Evolutionary conservation across 2,329 filamentous ascomycete species (phyloP).

Genomic region (Grosmannia clavigera): DNA sequence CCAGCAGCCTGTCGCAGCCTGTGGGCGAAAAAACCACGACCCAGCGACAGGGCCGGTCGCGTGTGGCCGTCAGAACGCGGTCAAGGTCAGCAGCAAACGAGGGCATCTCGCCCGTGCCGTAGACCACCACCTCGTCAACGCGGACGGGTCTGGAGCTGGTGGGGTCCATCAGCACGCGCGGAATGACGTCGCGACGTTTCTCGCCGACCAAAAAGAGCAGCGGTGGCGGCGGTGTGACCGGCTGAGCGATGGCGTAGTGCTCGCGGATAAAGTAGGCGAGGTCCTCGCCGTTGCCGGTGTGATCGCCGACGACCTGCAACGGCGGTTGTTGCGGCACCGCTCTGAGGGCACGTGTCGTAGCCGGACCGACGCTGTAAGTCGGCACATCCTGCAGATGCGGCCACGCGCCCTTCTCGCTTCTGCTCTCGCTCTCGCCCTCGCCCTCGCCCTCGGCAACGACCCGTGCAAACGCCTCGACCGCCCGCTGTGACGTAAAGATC

Average conservation of each 20-base stretch:
- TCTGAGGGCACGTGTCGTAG: slow-evolving; percentile 62
- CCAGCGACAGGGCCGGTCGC: slow-evolving; percentile 41
- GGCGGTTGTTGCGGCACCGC: slow-evolving; percentile 37
- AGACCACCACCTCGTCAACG: slow-evolving; percentile 73
- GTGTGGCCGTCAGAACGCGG: slow-evolving; percentile 32
- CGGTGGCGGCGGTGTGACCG: slow-evolving; percentile 39
- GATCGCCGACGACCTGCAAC: slow-evolving; percentile 59
- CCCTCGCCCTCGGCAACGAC: slow-evolving; percentile 43
- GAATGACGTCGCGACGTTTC: slow-evolving; percentile 80
- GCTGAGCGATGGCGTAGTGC: slow-evolving; percentile 45
- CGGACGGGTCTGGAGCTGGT: slow-evolving; percentile 31
- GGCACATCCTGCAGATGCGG: slow-evolving; percentile 43
- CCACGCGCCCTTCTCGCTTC: slow-evolving; percentile 22
- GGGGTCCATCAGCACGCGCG: slow-evolving; percentile 56
- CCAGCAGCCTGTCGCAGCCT: slow-evolving; percentile 49
- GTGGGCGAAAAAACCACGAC: slow-evolving; percentile 63
- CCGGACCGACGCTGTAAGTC: slow-evolving; percentile 70
- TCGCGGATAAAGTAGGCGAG: slow-evolving; percentile 67
- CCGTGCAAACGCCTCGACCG: slow-evolving; percentile 63
- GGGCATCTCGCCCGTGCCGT: slow-evolving; percentile 72
- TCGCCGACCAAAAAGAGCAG: slow-evolving; percentile 86
- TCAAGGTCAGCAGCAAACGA: slow-evolving; percentile 61
- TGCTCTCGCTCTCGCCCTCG: slow-evolving; percentile 17
- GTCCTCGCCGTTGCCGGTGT: slow-evolving; percentile 74
- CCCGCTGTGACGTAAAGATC: slow-evolving; percentile 73